phyloP scores from a whole-genome alignment of 495 filamentous ascomycete species.

The Tuber melanosporum region DNA sequence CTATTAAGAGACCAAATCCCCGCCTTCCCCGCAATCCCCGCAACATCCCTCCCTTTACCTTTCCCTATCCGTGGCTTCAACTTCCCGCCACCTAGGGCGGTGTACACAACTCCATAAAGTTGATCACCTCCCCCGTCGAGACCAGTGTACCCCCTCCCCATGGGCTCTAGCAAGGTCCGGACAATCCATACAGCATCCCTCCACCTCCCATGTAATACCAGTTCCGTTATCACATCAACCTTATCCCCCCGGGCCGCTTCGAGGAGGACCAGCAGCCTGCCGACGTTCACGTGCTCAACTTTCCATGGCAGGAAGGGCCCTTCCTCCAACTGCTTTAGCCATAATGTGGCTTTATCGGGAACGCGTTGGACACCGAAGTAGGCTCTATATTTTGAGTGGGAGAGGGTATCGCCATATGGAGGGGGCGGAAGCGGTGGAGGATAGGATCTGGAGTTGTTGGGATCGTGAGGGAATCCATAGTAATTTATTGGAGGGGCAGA shows the following conservation, averaged over 20 bases:
- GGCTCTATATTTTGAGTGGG: background rate
- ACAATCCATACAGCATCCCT: conserved; percentile 27
- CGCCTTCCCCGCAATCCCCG: conserved; percentile 24
- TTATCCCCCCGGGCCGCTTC: conserved; percentile 24
- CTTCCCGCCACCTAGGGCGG: conserved; percentile 5
- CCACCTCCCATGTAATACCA: conserved; percentile 18
- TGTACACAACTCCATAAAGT: conserved; percentile 16
- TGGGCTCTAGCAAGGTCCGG: conserved; percentile 21
- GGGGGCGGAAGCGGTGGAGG: background rate
- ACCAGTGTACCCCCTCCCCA: background rate
- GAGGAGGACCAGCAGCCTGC: conserved; percentile 24
- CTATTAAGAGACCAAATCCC: conserved; percentile 22
- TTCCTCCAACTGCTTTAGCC: background rate
- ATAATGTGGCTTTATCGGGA: background rate
- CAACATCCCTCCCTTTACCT: background rate
- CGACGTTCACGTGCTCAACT: background rate
- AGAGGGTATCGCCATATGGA: background rate
- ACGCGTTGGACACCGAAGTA: background rate
- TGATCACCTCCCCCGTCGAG: background rate
- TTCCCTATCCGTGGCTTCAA: background rate
- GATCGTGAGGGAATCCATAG: background rate
- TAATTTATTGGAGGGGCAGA: background rate
- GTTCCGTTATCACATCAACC: conserved; percentile 30
- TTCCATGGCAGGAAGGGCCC: background rate
- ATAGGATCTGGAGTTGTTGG: background rate